These are phyloP conservation scores for Ophiostoma sp. DNA, from an alignment of 2,329 filamentous ascomycete species.

Conservation along the genomic window DNA sequence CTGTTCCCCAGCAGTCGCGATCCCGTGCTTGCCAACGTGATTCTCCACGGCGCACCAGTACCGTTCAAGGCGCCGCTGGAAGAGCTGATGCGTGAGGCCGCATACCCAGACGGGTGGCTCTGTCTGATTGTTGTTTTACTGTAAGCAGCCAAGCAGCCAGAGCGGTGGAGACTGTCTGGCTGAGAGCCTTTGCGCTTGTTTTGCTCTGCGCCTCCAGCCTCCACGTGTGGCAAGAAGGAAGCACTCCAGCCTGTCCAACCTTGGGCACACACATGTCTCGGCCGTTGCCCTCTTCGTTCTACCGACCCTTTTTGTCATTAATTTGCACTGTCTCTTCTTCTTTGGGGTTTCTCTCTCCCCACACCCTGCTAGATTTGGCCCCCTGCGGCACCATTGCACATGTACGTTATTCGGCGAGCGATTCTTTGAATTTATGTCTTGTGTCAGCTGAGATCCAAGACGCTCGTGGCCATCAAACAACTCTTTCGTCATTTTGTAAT, in stretches of 20 bases:
- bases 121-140: conserved; percentile 72
- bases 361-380: background rate
- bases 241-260: background rate
- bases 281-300: background rate
- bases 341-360: background rate
- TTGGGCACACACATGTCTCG: background rate
- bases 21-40: conserved; percentile 73
- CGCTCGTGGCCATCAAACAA: background rate
- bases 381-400: background rate
- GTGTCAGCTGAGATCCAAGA: conserved; percentile 11
- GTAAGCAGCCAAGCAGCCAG: background rate
- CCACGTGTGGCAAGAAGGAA: background rate
- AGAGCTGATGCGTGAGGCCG: conserved; percentile 74
- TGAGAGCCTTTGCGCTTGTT: background rate
- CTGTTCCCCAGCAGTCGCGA: conserved; percentile 84
- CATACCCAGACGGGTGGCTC: conserved; percentile 90
- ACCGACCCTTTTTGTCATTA: background rate
- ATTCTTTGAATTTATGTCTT: background rate
- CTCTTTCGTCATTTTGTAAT: background rate
- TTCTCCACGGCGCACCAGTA: conserved; percentile 79
- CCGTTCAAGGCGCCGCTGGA: conserved; percentile 76
- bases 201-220: background rate
- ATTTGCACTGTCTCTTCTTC: background rate
- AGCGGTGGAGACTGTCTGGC: background rate
- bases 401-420: conserved; percentile 7